Evolutionary conservation across 1,284 basidiomycete species (phyloP).

Genomic region (Omphalotus olearius): DNA sequence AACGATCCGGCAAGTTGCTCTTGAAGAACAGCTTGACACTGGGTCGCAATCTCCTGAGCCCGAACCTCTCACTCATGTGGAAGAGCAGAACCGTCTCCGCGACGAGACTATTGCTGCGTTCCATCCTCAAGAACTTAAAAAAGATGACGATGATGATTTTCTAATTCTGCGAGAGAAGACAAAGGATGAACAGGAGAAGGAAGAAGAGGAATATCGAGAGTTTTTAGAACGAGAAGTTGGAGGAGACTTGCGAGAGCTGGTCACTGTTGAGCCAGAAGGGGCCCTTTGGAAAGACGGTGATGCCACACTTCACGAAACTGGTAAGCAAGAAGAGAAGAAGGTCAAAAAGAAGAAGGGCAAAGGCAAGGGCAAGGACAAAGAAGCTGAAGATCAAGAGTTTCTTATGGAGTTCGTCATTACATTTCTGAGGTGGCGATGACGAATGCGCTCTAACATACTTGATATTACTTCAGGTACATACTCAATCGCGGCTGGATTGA

Average conservation of each 20-base stretch:
- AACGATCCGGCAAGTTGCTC: conserved; percentile 55
- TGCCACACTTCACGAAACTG: conserved; percentile 25
- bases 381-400: conserved; percentile 79
- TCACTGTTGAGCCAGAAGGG: conserved; percentile 38
- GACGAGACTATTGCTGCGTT: conserved; percentile 86
- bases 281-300: conserved; percentile 20
- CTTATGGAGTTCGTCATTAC: conserved; percentile 72
- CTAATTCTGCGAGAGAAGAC: conserved; percentile 74
- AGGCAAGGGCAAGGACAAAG: conserved; percentile 35
- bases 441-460: background rate
- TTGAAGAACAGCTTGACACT: conserved; percentile 49
- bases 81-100: conserved; percentile 77
- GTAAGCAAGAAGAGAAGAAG: conserved; percentile 29
- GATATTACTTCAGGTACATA: conserved; percentile 67
- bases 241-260: conserved; percentile 60
- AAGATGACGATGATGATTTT: conserved; percentile 55
- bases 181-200: conserved; percentile 69
- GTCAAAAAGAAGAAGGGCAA: conserved; percentile 24
- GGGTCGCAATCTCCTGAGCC: conserved; percentile 49
- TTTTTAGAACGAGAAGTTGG: conserved; percentile 85
- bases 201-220: conserved; percentile 77
- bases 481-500: conserved; percentile 96
- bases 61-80: conserved; percentile 61
- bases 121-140: conserved; percentile 41
- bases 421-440: background rate